Base-by-base conservation (phyloP, 371 early-diverging fungal species). In the Mucor indicus region DNA sequence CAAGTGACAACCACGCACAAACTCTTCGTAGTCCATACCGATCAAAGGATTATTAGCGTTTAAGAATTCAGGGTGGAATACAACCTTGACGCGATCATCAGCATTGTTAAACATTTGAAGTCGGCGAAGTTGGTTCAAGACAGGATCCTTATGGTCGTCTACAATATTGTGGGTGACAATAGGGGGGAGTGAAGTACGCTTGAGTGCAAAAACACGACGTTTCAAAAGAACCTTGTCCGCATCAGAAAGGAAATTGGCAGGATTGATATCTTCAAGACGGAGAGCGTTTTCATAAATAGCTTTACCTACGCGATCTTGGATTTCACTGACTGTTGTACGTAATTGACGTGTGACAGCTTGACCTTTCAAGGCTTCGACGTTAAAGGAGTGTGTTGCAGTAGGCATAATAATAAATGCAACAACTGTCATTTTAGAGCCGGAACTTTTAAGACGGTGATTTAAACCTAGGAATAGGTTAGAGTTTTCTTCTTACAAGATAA, bases 21-120 rank as follows among this genome's bases (percentile, higher is more conserved):
- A 97, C 38, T 97, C 96, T 60, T 97, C 98, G 63, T 97, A 97
- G 62, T 97, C 98, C 38, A 97, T 74, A 8, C 87, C 84, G 36
- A 96, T 69, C 16, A 97, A 66, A 0, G 98, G 98, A 77, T 91
- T 94, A 77, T 92, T 96, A 39, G 91, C 79, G 67, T 87, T 94
- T 53, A 97, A 69, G 65, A 95, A 97, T 65, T 97, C 96, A 21
- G 98, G 98, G 51, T 97, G 96, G 86, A 93, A 97, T 8, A 97
- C 80, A 22, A 97, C 79, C 75, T 96, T 97, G 69, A 96, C 96
- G 27, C 96, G 88, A 69, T 97, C 98, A 17, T 77, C 67, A 35
- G 87, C 79, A 59, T 83, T 74, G 81, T 97, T 97, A 77, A 95
- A 94, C 36, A 97, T 66, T 10, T 85, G 80, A 19, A 91, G 77